Base-by-base conservation (phyloP, 352 stramenopile genomes). In the Phytopythium sindhum region DNA sequence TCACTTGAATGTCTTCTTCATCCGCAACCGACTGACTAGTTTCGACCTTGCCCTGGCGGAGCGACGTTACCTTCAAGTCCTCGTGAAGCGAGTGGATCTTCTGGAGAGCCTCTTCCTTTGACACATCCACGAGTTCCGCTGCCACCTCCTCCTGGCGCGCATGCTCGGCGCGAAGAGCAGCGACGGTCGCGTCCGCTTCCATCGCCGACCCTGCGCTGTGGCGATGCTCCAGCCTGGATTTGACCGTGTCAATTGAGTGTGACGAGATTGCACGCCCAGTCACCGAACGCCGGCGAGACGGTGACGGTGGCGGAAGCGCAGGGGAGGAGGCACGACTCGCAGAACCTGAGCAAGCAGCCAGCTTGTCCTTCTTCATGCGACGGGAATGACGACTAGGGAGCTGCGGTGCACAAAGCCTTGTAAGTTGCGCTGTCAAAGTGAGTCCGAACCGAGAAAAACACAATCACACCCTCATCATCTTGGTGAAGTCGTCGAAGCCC, bases 401-500 rank as follows among this genome's bases (percentile, higher is more conserved):
- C 61, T 54, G 8, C 28, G n/a, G 23, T 28, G 7, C 21, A 50
- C 21, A 15, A 9, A 3, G 12, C 5, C 7, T 1, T 29, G 24
- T 53, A 14, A 53, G 47, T 53, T 7, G n/a, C n/a, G 21, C 9
- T 28, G 37, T 28, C 35, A 45, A 15, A 1, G 8, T 1, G n/a
- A 28, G 4, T 48, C 39, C 15, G 6, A 45, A 11, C 41, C 17
- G 45, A 17, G 69, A 2, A 73, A 6, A 2, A 23, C 17, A 45
- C 41, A 23, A 21, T 17, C 8, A 26, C 29, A 55, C 61, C 62
- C 82, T 86, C 64, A 92, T 73, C 69, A 93, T 81, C 31, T 87
- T 88, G 39, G 68, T 68, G 58, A 91, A 93, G 63, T 93, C 84
- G 2, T 87, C 71, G 29, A 85, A 89, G 28, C 81, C 80, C 24